phyloP scores from a whole-genome alignment of 2,329 filamentous ascomycete species.

The Aotearoamyces nothofagi region DNA sequence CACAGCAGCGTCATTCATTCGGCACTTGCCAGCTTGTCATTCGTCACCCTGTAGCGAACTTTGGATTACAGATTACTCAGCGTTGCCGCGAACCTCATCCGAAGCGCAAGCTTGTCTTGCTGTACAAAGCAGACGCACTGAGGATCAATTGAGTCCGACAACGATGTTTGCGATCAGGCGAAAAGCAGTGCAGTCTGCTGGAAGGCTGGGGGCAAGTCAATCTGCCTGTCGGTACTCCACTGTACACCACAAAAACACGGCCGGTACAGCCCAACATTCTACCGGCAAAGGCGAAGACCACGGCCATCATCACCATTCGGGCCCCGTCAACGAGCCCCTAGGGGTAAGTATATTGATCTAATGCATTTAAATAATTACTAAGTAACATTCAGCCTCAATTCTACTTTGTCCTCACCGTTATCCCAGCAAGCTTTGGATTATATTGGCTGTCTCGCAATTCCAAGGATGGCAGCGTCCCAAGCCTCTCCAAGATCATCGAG shows the following conservation, averaged over 20 bases:
- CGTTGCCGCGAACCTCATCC: not conserved
- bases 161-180: constrained; percentile 18
- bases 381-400: constrained; percentile 25
- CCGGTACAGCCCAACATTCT: constrained; percentile 10
- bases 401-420: constrained; percentile 26
- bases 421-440: constrained; percentile 28
- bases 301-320: constrained; percentile 20
- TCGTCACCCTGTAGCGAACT: not conserved
- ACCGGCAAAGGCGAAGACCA: constrained; percentile 8
- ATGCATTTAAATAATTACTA: constrained; percentile 4
- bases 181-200: constrained; percentile 17
- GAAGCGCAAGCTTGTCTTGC: too few relatives aligned
- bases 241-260: constrained; percentile 10
- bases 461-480: constrained; percentile 22
- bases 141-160: constrained; percentile 16
- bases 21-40: not conserved
- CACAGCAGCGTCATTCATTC: not conserved
- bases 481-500: constrained; percentile 33
- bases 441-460: constrained; percentile 26
- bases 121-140: too few relatives aligned
- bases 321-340: constrained; percentile 29
- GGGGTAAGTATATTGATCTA: constrained; percentile 26
- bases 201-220: constrained; percentile 8
- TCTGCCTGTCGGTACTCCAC: constrained; percentile 9
- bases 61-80: too few relatives aligned